Evolutionary conservation across 2,329 filamentous ascomycete species (phyloP), one percentile per base, ranked within the genome.

Genomic region (Diplocarpon rosae): DNA sequence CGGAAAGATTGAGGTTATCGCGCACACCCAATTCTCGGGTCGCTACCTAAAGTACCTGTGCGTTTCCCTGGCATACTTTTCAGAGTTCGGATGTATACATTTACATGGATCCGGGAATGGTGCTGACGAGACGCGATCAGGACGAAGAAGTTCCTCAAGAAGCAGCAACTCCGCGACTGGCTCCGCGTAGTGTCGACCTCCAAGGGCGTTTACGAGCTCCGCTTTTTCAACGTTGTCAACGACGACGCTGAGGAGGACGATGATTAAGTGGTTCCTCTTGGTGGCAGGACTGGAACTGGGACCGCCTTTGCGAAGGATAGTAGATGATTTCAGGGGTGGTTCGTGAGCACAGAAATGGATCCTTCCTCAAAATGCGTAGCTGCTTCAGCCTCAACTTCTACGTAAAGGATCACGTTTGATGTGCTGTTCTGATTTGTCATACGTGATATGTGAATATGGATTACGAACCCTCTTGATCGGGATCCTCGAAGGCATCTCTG

Each of bases 61-160:
- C 59, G 87, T 76, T 47, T 14, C 30, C 8, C 13, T 24, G 20
- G 7, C 20, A 24, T 7, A 24, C 7, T 4, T 24, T 24, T 24
- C 20, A 3, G 20, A 7, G 7, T 24, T 24, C 20, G 20, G 3
- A 36, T 28, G 16, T 11, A 44, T 14, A 5, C 11, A 37, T 45
- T 3, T 24, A 24, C 20, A 24, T 24, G 4, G 20, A 4, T 24
- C 7, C 7, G 4, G 20, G 20, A 7, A 24, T 24, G 20, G 7
- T 24, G 30, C 30, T 32, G 30, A 32, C 30, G 30, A 14, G 30
- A 5, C 3, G 9, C 11, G n/a, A 32, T 12, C 59, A 94, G 87
- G 69, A 98, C 92, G 70, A 98, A 98, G 87, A 98, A 98, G 81
- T 98, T 95, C 84, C 84, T 98, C 72, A 98, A 98, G 88, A 98